Conservation (phyloP, 352 stramenopile genomes). For the Phytophthora ramorum region DNA sequence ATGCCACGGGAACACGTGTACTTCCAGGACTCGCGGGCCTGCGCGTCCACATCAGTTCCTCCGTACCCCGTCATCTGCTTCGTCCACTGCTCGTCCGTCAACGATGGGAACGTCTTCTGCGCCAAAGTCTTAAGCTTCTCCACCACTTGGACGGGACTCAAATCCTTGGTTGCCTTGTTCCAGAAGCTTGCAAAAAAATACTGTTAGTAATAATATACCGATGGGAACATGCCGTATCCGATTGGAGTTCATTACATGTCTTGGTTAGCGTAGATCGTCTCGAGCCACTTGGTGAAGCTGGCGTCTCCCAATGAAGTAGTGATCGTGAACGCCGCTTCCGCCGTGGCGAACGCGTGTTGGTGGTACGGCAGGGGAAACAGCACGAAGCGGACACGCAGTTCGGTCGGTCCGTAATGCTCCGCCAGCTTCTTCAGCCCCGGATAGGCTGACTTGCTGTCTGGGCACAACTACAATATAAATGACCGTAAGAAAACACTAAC, state of each 20-base stretch:
- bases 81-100: constrained; percentile 73
- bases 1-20: constrained; percentile 80
- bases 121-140: constrained; percentile 66
- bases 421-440: constrained; percentile 66
- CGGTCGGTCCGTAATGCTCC: constrained; percentile 55
- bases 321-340: constrained; percentile 73
- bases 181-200: constrained; percentile 51
- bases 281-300: constrained; percentile 74
- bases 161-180: constrained; percentile 85
- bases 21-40: constrained; percentile 76
- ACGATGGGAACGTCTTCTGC: constrained; percentile 66
- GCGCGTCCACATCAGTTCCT: constrained; percentile 70
- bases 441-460: constrained; percentile 77
- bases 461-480: constrained; percentile 58
- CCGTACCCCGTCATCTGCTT: constrained; percentile 80
- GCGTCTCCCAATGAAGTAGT: constrained; percentile 61
- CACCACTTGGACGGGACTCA: constrained; percentile 71
- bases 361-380: constrained; percentile 84
- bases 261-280: constrained; percentile 82
- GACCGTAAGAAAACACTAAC: constrained; percentile 10
- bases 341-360: constrained; percentile 72
- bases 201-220: background rate
- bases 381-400: constrained; percentile 77
- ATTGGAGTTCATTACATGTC: constrained; percentile 50
- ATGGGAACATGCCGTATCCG: background rate